Percentiles rank a stretch among this genome's conserved stretches.
Conservation (phyloP, 345 rosid species). For the Salix arbutifolia region DNA sequence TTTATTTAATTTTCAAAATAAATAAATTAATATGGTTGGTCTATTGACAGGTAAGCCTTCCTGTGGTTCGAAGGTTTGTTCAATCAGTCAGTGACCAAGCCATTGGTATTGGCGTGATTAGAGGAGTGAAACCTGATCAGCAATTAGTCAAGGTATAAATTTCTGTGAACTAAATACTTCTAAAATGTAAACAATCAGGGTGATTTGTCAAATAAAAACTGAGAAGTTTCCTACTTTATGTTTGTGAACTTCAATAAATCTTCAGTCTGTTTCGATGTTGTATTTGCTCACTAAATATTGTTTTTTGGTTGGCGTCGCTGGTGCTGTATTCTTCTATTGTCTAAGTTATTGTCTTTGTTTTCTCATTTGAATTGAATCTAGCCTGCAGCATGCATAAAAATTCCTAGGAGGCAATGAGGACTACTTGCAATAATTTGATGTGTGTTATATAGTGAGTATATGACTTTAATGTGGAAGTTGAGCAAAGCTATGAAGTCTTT, state of each 20-base stretch:
- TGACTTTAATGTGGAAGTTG: background rate
- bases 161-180: constrained; percentile 4
- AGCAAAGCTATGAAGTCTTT: background rate
- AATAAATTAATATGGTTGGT: constrained; percentile 6
- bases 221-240: background rate
- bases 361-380: background rate
- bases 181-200: background rate
- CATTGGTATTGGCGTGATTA: constrained; percentile 74
- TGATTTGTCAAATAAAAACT: background rate
- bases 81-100: constrained; percentile 87
- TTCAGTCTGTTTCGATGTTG: background rate
- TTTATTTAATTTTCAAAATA: background rate
- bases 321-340: background rate
- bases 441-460: background rate
- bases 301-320: background rate
- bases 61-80: constrained; percentile 92
- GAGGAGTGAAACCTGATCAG: constrained; percentile 95
- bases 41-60: constrained; percentile 82
- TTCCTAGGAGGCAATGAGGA: background rate
- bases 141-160: constrained; percentile 81
- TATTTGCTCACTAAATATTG: background rate
- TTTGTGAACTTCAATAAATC: background rate
- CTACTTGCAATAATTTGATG: background rate
- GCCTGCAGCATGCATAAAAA: background rate
- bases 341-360: background rate